A percentile compares a stretch with the other conserved stretches of the same genome.
Evolutionary conservation across 2,329 filamentous ascomycete species (phyloP).

Genomic region (Neonectria magnoliae): DNA sequence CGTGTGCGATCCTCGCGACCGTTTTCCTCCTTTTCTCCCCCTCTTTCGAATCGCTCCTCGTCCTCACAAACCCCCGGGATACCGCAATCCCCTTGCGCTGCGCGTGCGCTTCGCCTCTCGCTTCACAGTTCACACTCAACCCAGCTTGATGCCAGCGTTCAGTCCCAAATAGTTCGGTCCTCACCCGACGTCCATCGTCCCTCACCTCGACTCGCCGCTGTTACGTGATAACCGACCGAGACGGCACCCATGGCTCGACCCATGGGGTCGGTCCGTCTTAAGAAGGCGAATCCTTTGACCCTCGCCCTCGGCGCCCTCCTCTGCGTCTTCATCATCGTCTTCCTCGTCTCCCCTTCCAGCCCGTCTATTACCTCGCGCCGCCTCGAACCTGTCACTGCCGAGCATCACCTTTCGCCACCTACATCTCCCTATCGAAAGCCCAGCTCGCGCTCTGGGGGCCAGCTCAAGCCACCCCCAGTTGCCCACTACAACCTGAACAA

Average conservation of each 20-base stretch:
- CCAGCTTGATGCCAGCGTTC: constrained; percentile 39
- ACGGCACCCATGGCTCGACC: constrained; percentile 61
- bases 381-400: constrained; percentile 56
- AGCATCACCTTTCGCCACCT: constrained; percentile 56
- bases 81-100: constrained; percentile 12
- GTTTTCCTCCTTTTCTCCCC: constrained; percentile 19
- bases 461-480: constrained; percentile 76
- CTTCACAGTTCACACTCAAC: constrained; percentile 24
- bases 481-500: constrained; percentile 96
- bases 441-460: constrained; percentile 44
- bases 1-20: constrained; percentile 27
- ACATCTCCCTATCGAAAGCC: constrained; percentile 57
- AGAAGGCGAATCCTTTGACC: constrained; percentile 82
- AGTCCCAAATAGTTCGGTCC: constrained; percentile 35
- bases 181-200: constrained; percentile 25
- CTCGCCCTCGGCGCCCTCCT: constrained; percentile 76
- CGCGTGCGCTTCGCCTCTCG: constrained; percentile 10
- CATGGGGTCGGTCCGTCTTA: constrained; percentile 75
- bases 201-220: constrained; percentile 13
- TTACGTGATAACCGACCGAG: constrained; percentile 17
- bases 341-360: constrained; percentile 66
- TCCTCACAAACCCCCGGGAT: not conserved
- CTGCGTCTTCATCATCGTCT: constrained; percentile 76
- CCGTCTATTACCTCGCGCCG: constrained; percentile 58
- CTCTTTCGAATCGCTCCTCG: not conserved